Evolutionary conservation across 2,329 filamentous ascomycete species (phyloP), one percentile per base, ranked within the genome.

Genomic region (Diaporthe vaccinii): DNA sequence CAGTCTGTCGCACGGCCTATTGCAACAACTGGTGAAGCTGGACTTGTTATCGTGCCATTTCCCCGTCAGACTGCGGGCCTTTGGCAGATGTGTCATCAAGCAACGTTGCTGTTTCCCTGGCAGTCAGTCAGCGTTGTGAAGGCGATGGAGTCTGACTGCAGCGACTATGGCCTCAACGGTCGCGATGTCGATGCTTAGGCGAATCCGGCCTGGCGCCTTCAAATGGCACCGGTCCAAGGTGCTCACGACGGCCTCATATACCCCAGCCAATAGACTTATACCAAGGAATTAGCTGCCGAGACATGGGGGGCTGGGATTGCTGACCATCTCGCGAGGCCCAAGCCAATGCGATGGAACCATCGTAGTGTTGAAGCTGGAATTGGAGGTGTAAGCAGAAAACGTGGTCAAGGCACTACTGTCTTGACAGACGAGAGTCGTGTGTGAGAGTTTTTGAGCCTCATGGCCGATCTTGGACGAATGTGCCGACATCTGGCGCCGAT

Each of bases 401-500:
- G 22, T 22, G 15, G 34, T 69, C 22, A 15, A 28, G 49, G 31
- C 34, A 17, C 34, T 28, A 39, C 34, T n/a, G 17, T 49, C 5
- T 28, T 41, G 46, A 68, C 46, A 28, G 20, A 10, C 34, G 34
- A 39, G 49, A 68, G 34, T 53, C 31, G 49, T 41, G 34, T 20
- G 34, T 20, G 65, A n/a, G 6, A 1, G 15, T n/a, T 69, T 69
- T 69, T 69, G 65, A 69, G 65, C 65, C 65, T 69, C 65, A 69
- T 22, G 34, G 46, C 22, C 46, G 65, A 69, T 69, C 65, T 39
- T 55, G 46, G 22, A 20, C 34, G 25, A 55, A 41, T 53, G 65
- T 69, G 65, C 65, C 65, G 65, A 69, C 65, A 55, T 53, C n/a
- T 69, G 65, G 65, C 46, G 65, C 65, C 65, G 65, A 69, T 69